Evolutionary conservation across 2,329 filamentous ascomycete species (phyloP).

Genomic region (Clonostachys sp.): DNA sequence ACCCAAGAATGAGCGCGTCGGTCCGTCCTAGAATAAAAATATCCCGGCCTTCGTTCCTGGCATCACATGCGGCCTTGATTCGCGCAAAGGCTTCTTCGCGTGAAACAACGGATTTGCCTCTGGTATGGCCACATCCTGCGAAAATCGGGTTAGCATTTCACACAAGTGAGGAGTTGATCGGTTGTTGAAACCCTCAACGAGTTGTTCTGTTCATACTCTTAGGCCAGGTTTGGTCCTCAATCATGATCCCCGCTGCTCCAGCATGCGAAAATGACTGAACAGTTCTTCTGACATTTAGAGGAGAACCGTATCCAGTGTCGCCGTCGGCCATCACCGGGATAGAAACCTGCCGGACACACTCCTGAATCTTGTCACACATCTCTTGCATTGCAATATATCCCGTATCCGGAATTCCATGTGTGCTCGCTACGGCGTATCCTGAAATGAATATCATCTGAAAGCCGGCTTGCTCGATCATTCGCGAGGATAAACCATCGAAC

Average conservation of each 20-base stretch:
- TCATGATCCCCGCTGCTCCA: constrained; percentile 30
- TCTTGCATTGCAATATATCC: constrained; percentile 43
- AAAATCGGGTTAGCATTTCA: neutral
- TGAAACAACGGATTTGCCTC: constrained; percentile 38
- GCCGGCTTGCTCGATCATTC: constrained; percentile 36
- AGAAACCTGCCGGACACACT: constrained; percentile 25
- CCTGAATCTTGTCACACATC: constrained; percentile 37
- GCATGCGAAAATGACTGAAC: constrained; percentile 35
- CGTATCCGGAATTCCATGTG: constrained; percentile 37
- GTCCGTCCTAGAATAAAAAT: constrained; percentile 40
- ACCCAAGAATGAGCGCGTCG: constrained; percentile 32
- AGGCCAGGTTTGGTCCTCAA: constrained; percentile 44
- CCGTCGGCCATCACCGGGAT: constrained; percentile 40
- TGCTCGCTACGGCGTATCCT: constrained; percentile 31
- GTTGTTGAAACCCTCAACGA: too few species aligned
- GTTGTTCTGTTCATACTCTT: constrained; percentile 25
- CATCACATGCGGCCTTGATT: constrained; percentile 38
- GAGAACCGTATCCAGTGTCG: constrained; percentile 40
- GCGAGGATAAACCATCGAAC: constrained; percentile 36
- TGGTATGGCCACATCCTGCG: constrained; percentile 28
- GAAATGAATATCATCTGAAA: constrained; percentile 39
- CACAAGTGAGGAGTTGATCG: neutral
- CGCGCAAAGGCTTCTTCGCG: constrained; percentile 38
- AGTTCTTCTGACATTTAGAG: constrained; percentile 39
- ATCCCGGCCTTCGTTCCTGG: constrained; percentile 35